Evolutionary conservation across 2,329 filamentous ascomycete genomes (phyloP).

Genomic region (Phaeosphaeria sp.): DNA sequence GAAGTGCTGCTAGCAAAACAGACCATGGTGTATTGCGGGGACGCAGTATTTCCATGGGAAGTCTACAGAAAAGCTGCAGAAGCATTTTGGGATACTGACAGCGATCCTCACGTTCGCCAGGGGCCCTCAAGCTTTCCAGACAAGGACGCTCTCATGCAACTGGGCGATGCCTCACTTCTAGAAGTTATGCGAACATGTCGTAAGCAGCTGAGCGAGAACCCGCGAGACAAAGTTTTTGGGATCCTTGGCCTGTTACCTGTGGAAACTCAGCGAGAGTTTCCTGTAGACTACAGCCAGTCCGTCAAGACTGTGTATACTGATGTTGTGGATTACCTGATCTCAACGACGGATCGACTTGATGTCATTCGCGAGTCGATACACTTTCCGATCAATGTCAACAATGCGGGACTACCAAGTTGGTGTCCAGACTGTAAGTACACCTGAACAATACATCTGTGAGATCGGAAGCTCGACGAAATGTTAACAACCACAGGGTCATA

Average conservation of each 20-base stretch:
- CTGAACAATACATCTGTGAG: no score
- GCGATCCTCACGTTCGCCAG: conserved; percentile 15
- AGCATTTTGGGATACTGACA: conserved; percentile 21
- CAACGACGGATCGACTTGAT: conserved; percentile 33
- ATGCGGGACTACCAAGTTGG: conserved; percentile 41
- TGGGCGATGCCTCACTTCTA: conserved; percentile 27
- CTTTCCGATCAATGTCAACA: conserved; percentile 32
- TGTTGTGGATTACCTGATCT: conserved; percentile 43
- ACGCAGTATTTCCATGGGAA: conserved; percentile 43
- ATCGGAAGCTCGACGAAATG: no score
- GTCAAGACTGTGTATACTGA: conserved; percentile 45
- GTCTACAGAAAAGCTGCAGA: conserved; percentile 30
- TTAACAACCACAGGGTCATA: conserved; percentile 28
- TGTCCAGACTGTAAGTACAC: conserved; percentile 47
- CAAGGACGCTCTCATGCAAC: conserved; percentile 5
- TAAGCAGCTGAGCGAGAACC: conserved; percentile 35
- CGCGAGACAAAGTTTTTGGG: conserved; percentile 49
- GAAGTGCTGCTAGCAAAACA: conserved; percentile 49
- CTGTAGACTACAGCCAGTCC: conserved; percentile 40
- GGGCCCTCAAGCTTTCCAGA: conserved; percentile 26
- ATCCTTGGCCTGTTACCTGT: conserved; percentile 43
- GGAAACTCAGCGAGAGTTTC: conserved; percentile 33
- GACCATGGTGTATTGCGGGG: conserved; percentile 50
- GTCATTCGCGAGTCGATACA: conserved; percentile 48
- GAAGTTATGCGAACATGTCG: conserved; percentile 31